Conservation (phyloP, 305 asterid species). For the Salvia sclarea region DNA sequence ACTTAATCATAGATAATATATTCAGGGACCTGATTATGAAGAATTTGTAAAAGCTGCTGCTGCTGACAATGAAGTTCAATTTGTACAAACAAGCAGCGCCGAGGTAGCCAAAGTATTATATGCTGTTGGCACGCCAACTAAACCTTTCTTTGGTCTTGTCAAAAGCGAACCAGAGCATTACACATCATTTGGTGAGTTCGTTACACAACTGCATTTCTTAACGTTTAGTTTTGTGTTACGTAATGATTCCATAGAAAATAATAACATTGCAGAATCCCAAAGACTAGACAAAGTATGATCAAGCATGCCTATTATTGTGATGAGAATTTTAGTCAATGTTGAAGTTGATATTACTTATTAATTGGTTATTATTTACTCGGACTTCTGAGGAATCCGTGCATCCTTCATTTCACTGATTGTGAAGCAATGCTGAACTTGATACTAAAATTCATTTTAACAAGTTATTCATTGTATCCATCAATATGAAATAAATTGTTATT, state of each 20-base stretch:
- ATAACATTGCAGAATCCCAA: background rate
- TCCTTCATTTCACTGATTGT: background rate
- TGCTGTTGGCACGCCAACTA: conserved; percentile 44
- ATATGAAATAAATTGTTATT: too few species aligned
- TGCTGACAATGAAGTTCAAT: conserved; percentile 77
- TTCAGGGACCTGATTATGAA: conserved; percentile 71
- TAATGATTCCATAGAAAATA: background rate
- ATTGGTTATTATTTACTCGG: background rate
- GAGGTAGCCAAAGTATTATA: conserved; percentile 65
- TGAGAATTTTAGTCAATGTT: background rate
- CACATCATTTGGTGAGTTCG: conserved; percentile 67
- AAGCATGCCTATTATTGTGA: background rate
- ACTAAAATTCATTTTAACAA: too few species aligned
- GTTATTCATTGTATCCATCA: too few species aligned
- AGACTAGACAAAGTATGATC: background rate
- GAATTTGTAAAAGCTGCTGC: conserved; percentile 73
- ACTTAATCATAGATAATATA: conserved; percentile 26
- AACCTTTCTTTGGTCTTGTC: conserved; percentile 70
- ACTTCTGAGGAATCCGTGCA: background rate
- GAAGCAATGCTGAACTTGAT: conserved; percentile 5
- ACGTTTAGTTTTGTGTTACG: background rate
- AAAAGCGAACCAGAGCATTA: conserved; percentile 81
- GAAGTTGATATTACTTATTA: background rate
- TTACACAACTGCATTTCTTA: background rate
- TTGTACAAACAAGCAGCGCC: conserved; percentile 66